Evolutionary conservation across 78 protist species (phyloP), one percentile per base, ranked within the genome.

Genomic region (Tieghemostelium lacteum): DNA sequence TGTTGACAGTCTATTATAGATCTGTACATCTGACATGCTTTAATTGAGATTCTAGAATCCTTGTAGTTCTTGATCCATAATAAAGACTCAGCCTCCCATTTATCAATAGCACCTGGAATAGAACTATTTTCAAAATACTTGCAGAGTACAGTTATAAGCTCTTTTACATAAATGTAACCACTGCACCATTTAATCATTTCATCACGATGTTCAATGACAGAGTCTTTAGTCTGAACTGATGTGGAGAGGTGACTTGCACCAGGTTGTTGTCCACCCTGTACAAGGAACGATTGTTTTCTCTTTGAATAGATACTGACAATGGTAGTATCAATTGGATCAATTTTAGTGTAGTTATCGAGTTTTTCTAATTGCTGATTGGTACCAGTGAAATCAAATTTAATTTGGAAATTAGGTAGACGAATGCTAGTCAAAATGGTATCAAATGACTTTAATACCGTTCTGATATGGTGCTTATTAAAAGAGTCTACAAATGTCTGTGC

Each of bases 111-210:
- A 2, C 36, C 19, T 34, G 76, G 89, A 33, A 34, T 67, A 8
- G 66, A 17, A 3, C 39, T n/a, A 2, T 33, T 3, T 33, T 83
- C 89, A 69, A 69, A 83, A 66, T 83, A 83, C 39, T 83, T 83
- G n/a, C 89, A 83, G 0, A 83, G 50, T 17, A 83, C 89, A 26
- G 8, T 60, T 8, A 83, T 83, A 6, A 83, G 31, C 28, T 83
- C 89, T 7, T 83, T 65, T 0, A 73, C 89, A 69, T 83, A 69
- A 42, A 83, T 69, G 6, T 69, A 69, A 45, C 89, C 89, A 58
- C 65, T 83, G 26, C 78, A 83, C 78, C 89, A 83, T 36, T 83
- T 83, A 26, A 83, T 83, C 89, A 83, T 83, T 39, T 83, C 89
- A 40, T 83, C 45, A 29, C 89, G 50, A 58, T 83, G 89, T 29